These are phyloP conservation scores for Zostera marina DNA, from an alignment of 116 monocot species.

Conservation along the genomic window DNA sequence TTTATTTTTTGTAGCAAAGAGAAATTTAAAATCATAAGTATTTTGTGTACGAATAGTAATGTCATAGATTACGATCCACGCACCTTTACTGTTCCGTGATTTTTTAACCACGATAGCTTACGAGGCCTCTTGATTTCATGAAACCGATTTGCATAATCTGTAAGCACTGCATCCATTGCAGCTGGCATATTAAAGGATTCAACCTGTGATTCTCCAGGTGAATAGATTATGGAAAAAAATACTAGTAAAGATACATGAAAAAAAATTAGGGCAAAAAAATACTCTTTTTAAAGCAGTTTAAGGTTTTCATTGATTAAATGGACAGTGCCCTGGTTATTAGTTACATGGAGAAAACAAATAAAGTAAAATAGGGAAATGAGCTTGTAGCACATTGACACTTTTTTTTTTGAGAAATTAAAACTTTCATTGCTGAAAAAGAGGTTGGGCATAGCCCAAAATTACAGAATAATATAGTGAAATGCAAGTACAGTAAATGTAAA, in stretches of 20 bases:
- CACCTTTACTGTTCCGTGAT: conserved; percentile 90
- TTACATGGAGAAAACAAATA: too few species aligned
- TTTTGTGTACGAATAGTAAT: not conserved
- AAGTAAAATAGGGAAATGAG: too few species aligned
- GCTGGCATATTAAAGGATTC: conserved; percentile 54
- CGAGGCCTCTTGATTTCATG: conserved; percentile 92
- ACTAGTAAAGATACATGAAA: not conserved
- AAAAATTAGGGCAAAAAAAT: not conserved
- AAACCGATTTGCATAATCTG: conserved; percentile 83
- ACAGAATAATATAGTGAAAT: too few species aligned
- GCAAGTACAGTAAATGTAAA: too few species aligned
- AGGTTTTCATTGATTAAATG: too few species aligned
- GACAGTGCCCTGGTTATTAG: too few species aligned
- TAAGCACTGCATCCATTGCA: conserved; percentile 59
- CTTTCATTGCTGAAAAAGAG: too few species aligned
- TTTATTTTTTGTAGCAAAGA: not conserved
- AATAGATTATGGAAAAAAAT: not conserved
- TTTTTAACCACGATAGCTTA: conserved; percentile 86
- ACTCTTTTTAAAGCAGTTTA: too few species aligned
- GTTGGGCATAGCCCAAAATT: too few species aligned
- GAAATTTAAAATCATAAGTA: not conserved
- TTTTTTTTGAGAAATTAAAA: too few species aligned
- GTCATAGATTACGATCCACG: not conserved
- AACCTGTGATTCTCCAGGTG: conserved; percentile 24
- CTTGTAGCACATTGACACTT: too few species aligned